Percentiles rank a stretch among this genome's conserved stretches.
Conservation (phyloP, 768 basidiomycete species). For the Kwoniella bestiolae region DNA sequence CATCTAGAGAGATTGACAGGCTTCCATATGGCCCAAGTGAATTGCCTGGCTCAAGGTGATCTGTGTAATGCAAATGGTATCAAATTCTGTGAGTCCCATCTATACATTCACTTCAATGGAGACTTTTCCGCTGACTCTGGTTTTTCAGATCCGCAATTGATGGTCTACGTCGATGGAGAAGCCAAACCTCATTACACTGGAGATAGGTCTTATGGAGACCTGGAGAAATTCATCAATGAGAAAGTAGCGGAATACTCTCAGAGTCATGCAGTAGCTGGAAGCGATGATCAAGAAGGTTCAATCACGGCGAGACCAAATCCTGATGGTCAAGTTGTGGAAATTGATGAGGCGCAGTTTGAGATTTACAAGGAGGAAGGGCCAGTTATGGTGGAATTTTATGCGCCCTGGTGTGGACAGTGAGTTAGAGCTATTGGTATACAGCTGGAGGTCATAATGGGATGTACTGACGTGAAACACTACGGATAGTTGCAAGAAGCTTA, state of each 20-base stretch:
- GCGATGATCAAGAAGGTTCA: slow-evolving; percentile 9
- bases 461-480: slow-evolving; percentile 16
- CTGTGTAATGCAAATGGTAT: slow-evolving; percentile 74
- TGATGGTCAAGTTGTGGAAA: slow-evolving; percentile 58
- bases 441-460: no score
- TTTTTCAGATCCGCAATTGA: slow-evolving; percentile 25
- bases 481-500: slow-evolving; percentile 80
- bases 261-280: not conserved
- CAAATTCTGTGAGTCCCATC: slow-evolving; percentile 64
- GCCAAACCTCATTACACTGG: slow-evolving; percentile 66
- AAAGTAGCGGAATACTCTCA: slow-evolving; percentile 55
- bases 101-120: no score
- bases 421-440: slow-evolving; percentile 17
- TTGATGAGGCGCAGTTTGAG: slow-evolving; percentile 55
- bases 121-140: no score
- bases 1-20: slow-evolving; percentile 60
- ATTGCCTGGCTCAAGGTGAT: slow-evolving; percentile 79
- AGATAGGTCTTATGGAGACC: slow-evolving; percentile 63
- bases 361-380: slow-evolving; percentile 60
- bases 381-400: slow-evolving; percentile 79
- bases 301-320: slow-evolving; percentile 55
- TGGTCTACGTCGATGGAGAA: slow-evolving; percentile 64
- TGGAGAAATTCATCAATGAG: slow-evolving; percentile 65
- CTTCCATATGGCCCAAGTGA: slow-evolving; percentile 76
- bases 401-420: slow-evolving; percentile 90